Conservation (phyloP, 78 protist species). For the Salpingoeca rosetta region DNA sequence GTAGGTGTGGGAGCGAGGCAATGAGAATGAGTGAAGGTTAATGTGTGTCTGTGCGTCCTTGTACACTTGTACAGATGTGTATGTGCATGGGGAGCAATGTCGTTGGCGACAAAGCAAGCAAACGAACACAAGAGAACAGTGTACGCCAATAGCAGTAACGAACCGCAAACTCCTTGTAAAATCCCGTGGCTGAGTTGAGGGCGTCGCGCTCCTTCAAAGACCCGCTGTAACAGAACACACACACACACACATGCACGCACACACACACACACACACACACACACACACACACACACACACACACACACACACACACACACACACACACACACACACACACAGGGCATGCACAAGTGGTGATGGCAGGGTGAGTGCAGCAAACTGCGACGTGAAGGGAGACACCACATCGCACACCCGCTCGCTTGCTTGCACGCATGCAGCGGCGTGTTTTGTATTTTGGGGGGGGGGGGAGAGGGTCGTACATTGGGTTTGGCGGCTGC, state of each 20-base stretch:
- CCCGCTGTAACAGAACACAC: not conserved
- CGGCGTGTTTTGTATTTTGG: too few species aligned
- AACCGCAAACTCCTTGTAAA: slow-evolving; percentile 12
- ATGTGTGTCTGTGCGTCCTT: not conserved
- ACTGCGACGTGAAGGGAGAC: too few species aligned
- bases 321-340: not conserved
- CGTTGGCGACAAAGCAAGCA: not conserved
- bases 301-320: not conserved
- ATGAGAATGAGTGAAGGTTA: not conserved
- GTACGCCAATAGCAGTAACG: not conserved
- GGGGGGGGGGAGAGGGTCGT: too few species aligned
- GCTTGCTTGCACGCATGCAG: not conserved
- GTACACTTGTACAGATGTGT: not conserved
- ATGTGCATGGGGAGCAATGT: not conserved
- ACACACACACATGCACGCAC: not conserved
- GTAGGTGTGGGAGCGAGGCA: not conserved
- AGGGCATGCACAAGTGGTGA: too few species aligned
- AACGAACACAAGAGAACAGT: not conserved
- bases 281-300: slow-evolving; percentile 4
- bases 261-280: not conserved
- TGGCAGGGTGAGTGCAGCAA: too few species aligned
- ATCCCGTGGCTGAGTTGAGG: not conserved
- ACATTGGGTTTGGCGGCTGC: too few species aligned
- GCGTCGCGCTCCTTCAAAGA: not conserved
- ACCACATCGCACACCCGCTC: not conserved